phyloP scores from a whole-genome alignment of 768 basidiomycete genomes.

The Mycena maculata region DNA sequence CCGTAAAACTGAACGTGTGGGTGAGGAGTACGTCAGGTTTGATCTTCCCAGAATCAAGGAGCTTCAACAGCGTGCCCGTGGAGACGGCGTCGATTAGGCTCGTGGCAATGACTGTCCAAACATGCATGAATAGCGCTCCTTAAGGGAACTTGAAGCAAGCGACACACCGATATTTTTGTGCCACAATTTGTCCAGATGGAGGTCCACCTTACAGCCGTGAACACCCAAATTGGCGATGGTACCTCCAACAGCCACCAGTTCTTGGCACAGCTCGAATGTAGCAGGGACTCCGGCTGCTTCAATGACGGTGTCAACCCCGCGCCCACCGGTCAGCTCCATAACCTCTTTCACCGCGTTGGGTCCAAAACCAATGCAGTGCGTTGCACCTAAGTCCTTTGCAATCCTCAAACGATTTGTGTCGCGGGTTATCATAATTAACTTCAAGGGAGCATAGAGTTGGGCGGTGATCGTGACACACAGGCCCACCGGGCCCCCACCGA shows the following conservation, averaged over 20 bases:
- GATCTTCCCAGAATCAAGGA: conserved; percentile 36
- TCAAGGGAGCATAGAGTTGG: conserved; percentile 37
- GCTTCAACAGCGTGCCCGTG: conserved; percentile 35
- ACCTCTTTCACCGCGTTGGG: conserved; percentile 33
- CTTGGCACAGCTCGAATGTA: conserved; percentile 40
- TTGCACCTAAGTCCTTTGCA: conserved; percentile 37
- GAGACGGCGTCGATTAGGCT: conserved; percentile 37
- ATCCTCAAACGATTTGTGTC: conserved; percentile 34
- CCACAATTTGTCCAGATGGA: conserved; percentile 42
- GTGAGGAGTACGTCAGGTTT: conserved; percentile 32
- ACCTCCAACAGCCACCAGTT: conserved; percentile 39
- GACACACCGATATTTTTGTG: conserved; percentile 30
- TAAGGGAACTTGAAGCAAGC: neutral
- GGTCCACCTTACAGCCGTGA: conserved; percentile 36
- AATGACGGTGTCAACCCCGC: conserved; percentile 39
- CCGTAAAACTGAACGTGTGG: conserved; percentile 36
- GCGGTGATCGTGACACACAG: conserved; percentile 35
- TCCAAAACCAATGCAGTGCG: conserved; percentile 35
- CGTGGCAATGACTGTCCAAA: conserved; percentile 36
- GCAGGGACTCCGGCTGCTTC: conserved; percentile 40
- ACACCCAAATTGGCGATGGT: conserved; percentile 42
- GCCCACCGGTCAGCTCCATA: conserved; percentile 38
- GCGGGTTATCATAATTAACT: conserved; percentile 36
- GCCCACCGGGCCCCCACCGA: conserved; percentile 40
- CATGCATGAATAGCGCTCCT: conserved; percentile 1